Evolutionary conservation across 495 filamentous ascomycete genomes (phyloP).

Genomic region (Achaetomiella virescens): DNA sequence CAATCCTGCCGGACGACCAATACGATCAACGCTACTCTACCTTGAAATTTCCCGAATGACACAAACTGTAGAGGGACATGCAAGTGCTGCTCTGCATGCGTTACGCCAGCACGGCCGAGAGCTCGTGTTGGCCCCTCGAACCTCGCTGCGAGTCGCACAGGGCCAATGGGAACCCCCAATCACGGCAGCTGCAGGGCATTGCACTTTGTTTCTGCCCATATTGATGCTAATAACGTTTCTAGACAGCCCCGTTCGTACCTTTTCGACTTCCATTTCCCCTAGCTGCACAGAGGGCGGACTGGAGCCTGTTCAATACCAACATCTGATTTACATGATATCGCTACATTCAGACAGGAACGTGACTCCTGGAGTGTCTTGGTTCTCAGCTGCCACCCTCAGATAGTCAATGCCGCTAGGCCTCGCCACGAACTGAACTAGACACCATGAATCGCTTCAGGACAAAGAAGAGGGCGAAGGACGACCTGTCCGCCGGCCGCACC

Average conservation of each 20-base stretch:
- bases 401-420: background rate
- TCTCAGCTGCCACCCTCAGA: background rate
- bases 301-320: background rate
- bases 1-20: background rate
- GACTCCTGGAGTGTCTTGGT: background rate
- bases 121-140: conserved; percentile 4
- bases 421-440: background rate
- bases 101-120: conserved; percentile 12
- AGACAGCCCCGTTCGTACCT: background rate
- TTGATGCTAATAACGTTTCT: background rate
- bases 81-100: background rate
- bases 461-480: conserved; percentile 62
- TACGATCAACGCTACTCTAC: background rate
- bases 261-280: background rate
- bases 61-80: background rate
- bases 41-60: background rate
- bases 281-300: background rate
- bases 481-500: conserved; percentile 39
- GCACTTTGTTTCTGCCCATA: background rate
- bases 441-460: conserved; percentile 71
- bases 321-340: background rate
- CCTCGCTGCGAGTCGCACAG: conserved; percentile 3
- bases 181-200: background rate
- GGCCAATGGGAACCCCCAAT: background rate
- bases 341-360: background rate